Conservation (phyloP, 192 early-diverging fungal genomes). For the Oehlia diaphana region DNA sequence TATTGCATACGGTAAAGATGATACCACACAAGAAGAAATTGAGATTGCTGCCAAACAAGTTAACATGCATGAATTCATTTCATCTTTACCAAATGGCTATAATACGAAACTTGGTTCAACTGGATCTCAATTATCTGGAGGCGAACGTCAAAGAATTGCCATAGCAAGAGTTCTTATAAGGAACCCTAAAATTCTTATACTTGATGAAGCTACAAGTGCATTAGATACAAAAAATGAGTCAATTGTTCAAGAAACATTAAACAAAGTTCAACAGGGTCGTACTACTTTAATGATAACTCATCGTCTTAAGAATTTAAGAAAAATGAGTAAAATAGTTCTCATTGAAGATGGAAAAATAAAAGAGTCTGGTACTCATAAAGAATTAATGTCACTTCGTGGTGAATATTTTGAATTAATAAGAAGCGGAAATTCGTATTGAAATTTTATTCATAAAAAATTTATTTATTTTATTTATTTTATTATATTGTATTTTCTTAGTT, state of each 20-base stretch:
- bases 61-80: slow-evolving; percentile 71
- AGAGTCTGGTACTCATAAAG: slow-evolving; percentile 63
- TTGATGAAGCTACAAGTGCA: slow-evolving; percentile 67
- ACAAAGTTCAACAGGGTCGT: slow-evolving; percentile 53
- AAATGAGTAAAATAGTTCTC: slow-evolving; percentile 64
- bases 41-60: slow-evolving; percentile 69
- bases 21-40: slow-evolving; percentile 66
- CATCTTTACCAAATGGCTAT: slow-evolving; percentile 53
- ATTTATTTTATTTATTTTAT: too few species aligned
- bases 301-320: slow-evolving; percentile 61
- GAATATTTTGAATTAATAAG: slow-evolving; percentile 59
- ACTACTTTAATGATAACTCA: slow-evolving; percentile 77
- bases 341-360: slow-evolving; percentile 47
- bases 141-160: slow-evolving; percentile 49
- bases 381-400: slow-evolving; percentile 45
- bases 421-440: slow-evolving; percentile 18
- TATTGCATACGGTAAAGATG: slow-evolving; percentile 56
- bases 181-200: slow-evolving; percentile 47
- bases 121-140: slow-evolving; percentile 41
- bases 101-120: slow-evolving; percentile 47
- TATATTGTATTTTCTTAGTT: too few species aligned
- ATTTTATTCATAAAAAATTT: too few species aligned
- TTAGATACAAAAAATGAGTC: slow-evolving; percentile 63
- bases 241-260: slow-evolving; percentile 66
- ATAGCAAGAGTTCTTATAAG: slow-evolving; percentile 48